Base-by-base conservation (phyloP, 73 alveolate species). In the Tetrahymena elliotti region DNA sequence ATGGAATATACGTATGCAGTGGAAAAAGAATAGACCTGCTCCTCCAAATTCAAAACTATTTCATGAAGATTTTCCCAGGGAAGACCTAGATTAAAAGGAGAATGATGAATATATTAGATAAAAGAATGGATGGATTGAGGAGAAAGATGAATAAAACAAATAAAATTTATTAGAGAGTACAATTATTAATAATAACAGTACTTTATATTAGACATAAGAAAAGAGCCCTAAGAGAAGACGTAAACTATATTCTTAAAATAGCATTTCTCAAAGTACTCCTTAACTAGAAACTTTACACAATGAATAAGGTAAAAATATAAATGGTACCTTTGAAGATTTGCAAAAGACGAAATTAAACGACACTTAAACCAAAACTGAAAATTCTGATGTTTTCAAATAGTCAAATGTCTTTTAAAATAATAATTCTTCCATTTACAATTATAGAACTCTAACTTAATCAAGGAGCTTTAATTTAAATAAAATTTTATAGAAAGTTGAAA, bases 401-500 rank as follows among this genome's bases (percentile, higher is more conserved):
- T 94, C 47, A 22, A 84, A 84, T 84, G 53, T 84, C 33, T 84
- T 38, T 84, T 38, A 38, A 52, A 93, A 40, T 68, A 16, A 95
- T 95, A 31, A 33, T 31, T 39, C 94, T 41, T 24, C 84, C 93
- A 18, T 38, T 52, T 35, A 93, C 53, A 27, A 39, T 37, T 33
- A 53, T 34, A 22, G 36, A 33, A 24, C 84, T 16, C 31, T 40
- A 38, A 36, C 38, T 12, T 52, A 93, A 33, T 39, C 93, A 16
- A 35, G 35, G 92, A 22, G 92, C 34, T 53, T 82, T 33, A 93
- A 95, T 27, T 40, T 96, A 34, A 92, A 88, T 16, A 53, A 83
- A 38, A 54, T 95, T 12, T 41, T 96, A 20, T 34, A 95, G 95
- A 95, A 93, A 15, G 92, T 96, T 36, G 98, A 96, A 20, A 96